Evolutionary conservation across 2,329 filamentous ascomycete species (phyloP), one percentile per base, ranked within the genome.

Genomic region (Geosmithia flava): DNA sequence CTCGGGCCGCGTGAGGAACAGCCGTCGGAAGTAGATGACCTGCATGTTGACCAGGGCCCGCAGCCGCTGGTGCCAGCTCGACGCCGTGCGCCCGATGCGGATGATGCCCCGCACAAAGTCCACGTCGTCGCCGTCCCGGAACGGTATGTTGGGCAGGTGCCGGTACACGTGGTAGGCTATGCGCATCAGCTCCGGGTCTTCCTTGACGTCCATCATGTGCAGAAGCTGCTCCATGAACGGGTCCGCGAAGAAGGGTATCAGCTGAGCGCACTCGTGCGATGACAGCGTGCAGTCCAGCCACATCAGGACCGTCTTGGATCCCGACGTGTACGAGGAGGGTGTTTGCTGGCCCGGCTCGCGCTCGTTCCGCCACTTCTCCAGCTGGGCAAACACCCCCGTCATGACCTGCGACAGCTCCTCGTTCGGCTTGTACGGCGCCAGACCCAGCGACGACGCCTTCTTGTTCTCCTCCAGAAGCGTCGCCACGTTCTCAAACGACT

Each of bases 161-260:
- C 91, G 85, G 71, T 97, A 98, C 42, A 98, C 93, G 59, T 95
- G 89, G 61, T 97, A 98, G 0, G 93, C 91, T 8, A 96, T 76
- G 10, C 86, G 84, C 72, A 96, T 94, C 2, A 98, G 76, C 64
- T 98, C 94, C 0, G 88, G 89, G 58, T 98, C 93, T 64, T 98
- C 93, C 64, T 97, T 97, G 62, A 98, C 88, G 60, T 98, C 93
- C 91, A 98, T 98, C 93, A 98, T 98, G 70, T 98, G 90, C 47
- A 98, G 71, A 15, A 98, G 78, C 62, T 96, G 87, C 57, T 93
- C 87, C 63, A 95, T 93, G 59, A 97, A 91, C 0, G 85, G 75
- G 37, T 86, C 77, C 0, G 89, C 85, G 71, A 98, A 97, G 75
- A 96, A 97, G 3, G 83, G 81, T 17, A 94, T 80, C 15, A 98